These are phyloP conservation scores for Paraphaeosphaeria sporulosa DNA, from an alignment of 2,329 filamentous ascomycete genomes.

Conservation along the genomic window DNA sequence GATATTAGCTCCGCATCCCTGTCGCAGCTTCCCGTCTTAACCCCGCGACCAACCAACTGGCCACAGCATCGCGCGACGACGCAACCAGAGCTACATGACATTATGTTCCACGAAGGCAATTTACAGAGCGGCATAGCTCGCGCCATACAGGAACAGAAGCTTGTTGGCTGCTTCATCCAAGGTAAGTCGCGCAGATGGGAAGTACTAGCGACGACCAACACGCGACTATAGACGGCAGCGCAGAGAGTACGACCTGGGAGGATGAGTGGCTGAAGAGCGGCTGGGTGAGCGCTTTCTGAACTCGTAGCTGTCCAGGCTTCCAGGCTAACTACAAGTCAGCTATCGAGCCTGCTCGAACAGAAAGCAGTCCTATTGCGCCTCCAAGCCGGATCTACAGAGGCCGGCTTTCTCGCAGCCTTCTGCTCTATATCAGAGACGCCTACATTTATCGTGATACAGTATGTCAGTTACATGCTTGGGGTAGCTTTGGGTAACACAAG, in stretches of 20 bases:
- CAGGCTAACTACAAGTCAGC: conserved; percentile 27
- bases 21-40: conserved; percentile 16
- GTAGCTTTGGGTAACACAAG: neutral
- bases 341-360: conserved; percentile 61
- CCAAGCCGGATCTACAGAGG: conserved; percentile 77
- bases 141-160: conserved; percentile 77
- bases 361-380: conserved; percentile 76
- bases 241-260: conserved; percentile 77
- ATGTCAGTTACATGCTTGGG: conserved; percentile 23
- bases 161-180: conserved; percentile 84
- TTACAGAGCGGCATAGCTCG: conserved; percentile 81
- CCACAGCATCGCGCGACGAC: conserved; percentile 13
- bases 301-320: neutral
- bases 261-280: conserved; percentile 65
- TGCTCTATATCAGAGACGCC: conserved; percentile 83
- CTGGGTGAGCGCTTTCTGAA: conserved; percentile 35
- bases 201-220: neutral
- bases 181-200: conserved; percentile 56
- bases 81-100: conserved; percentile 11
- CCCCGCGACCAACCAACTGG: conserved; percentile 26
- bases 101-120: conserved; percentile 83
- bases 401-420: conserved; percentile 80
- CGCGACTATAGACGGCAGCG: conserved; percentile 65
- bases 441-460: conserved; percentile 80
- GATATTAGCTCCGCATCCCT: conserved; percentile 8